These are phyloP conservation scores for Chlorella ohadii DNA, from an alignment of 139 green algal genomes.

Conservation along the genomic window DNA sequence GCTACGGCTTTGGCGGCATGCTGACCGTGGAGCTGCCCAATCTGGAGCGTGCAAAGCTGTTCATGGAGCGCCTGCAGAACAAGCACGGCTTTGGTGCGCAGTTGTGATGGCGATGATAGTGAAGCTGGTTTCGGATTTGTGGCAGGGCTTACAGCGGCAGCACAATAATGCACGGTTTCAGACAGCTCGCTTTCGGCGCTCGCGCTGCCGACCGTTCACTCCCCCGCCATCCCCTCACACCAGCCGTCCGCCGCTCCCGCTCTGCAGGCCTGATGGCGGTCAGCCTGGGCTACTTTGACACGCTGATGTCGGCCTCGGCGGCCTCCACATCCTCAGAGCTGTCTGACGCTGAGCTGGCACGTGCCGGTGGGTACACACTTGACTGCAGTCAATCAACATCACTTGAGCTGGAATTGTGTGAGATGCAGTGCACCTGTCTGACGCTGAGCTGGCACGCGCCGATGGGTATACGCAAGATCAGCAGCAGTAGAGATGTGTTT, in stretches of 20 bases:
- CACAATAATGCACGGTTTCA: too few species aligned
- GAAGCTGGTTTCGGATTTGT: too few species aligned
- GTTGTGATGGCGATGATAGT: not conserved
- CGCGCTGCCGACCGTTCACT: too few species aligned
- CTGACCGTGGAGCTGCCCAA: constrained; percentile 69
- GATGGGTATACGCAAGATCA: not conserved
- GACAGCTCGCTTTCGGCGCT: too few species aligned
- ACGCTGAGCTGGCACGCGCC: constrained; percentile 43
- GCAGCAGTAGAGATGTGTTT: too few species aligned
- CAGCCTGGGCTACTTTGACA: constrained; percentile 79
- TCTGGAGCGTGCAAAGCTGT: constrained; percentile 40
- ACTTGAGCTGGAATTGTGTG: too few species aligned
- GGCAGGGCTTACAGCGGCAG: too few species aligned
- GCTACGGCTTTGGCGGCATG: constrained; percentile 77
- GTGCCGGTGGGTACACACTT: not conserved
- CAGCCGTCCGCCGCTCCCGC: too few species aligned
- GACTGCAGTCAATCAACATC: too few species aligned
- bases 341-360: constrained; percentile 44
- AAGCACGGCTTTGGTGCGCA: constrained; percentile 63
- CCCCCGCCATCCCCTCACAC: too few species aligned
- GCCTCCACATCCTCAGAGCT: constrained; percentile 71
- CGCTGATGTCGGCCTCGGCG: constrained; percentile 62
- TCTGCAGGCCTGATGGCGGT: constrained; percentile 70
- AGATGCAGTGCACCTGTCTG: too few species aligned
- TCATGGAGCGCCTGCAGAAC: constrained; percentile 85